Conservation (phyloP, 495 filamentous ascomycete genomes). For the Rostrohypoxylon terebratum region DNA sequence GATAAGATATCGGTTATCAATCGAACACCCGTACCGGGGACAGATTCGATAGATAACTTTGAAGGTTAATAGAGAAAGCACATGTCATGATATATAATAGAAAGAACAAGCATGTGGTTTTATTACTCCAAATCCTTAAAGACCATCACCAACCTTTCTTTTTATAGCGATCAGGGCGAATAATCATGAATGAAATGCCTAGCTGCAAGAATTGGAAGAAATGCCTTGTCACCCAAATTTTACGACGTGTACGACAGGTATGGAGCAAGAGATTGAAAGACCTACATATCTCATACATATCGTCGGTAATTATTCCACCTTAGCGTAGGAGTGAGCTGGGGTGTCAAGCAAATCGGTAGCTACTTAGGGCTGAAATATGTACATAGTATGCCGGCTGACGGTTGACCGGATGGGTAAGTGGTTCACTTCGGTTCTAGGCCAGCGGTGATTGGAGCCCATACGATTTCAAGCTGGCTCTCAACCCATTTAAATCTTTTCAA, state of each 20-base stretch:
- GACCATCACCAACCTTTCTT: not conserved
- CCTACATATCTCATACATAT: slow-evolving; percentile 27
- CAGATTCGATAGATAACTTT: no score
- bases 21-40: not conserved
- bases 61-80: no score
- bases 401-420: slow-evolving; percentile 5
- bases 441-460: slow-evolving; percentile 29
- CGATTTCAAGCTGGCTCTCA: not conserved
- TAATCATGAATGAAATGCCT: not conserved
- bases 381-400: no score
- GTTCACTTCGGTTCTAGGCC: not conserved
- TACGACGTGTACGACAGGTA: slow-evolving; percentile 34
- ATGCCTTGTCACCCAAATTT: slow-evolving; percentile 20
- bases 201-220: not conserved
- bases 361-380: slow-evolving; percentile 9
- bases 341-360: slow-evolving; percentile 15
- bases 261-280: slow-evolving; percentile 23
- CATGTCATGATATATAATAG: slow-evolving; percentile 1
- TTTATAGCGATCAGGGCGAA: not conserved
- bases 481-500: not conserved
- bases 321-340: not conserved
- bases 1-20: slow-evolving; percentile 12
- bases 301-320: not conserved
- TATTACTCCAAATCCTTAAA: not conserved
- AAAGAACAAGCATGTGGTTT: not conserved